phyloP scores from a whole-genome alignment of 768 basidiomycete species.

The Panaeolus cyanescens region DNA sequence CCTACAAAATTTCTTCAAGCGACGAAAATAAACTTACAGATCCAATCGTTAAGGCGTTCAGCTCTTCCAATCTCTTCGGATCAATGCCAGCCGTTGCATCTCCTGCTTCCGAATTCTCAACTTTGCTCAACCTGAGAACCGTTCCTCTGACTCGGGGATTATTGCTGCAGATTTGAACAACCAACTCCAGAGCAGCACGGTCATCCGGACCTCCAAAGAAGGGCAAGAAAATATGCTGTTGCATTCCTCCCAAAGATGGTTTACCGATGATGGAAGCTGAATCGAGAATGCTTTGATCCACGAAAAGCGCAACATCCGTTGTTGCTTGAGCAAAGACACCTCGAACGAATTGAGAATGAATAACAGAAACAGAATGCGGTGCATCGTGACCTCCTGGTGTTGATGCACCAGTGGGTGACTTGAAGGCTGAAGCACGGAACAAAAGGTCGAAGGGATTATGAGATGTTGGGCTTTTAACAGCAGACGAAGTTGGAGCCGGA shows the following conservation, averaged over 20 bases:
- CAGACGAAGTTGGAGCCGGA: constrained; percentile 6
- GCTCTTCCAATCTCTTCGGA: constrained; percentile 28
- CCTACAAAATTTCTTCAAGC: background rate
- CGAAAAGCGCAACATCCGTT: constrained; percentile 81
- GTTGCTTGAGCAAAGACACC: constrained; percentile 71
- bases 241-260: constrained; percentile 22
- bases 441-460: constrained; percentile 75
- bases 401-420: constrained; percentile 9
- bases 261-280: constrained; percentile 12
- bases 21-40: constrained; percentile 39
- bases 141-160: constrained; percentile 72
- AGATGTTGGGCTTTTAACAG: constrained; percentile 18
- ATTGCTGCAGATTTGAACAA: constrained; percentile 73
- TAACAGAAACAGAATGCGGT: constrained; percentile 41
- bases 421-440: constrained; percentile 40
- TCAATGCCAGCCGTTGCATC: constrained; percentile 28
- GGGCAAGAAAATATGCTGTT: constrained; percentile 77
- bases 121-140: constrained; percentile 67
- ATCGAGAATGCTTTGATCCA: constrained; percentile 60
- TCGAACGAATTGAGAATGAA: constrained; percentile 85
- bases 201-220: constrained; percentile 98
- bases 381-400: constrained; percentile 12
- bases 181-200: constrained; percentile 81
- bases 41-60: constrained; percentile 44
- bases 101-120: constrained; percentile 17